Evolutionary conservation across 2,329 filamentous ascomycete genomes (phyloP).

Genomic region (Paecilomyces sp.): DNA sequence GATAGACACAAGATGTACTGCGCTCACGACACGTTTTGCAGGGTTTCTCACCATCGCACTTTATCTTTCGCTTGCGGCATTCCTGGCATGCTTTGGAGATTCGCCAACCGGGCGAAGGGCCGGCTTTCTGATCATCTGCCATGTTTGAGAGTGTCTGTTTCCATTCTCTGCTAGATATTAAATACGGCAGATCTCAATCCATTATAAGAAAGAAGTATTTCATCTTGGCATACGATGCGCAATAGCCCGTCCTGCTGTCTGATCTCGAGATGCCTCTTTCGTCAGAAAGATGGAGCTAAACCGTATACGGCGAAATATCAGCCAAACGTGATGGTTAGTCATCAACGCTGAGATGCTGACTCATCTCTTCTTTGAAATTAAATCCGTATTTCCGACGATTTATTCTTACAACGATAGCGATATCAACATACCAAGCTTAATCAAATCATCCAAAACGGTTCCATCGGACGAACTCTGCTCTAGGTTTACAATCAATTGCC

Average conservation of each 20-base stretch:
- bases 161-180: not conserved
- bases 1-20: slow-evolving; percentile 26
- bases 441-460: too few species aligned
- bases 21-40: slow-evolving; percentile 32
- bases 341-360: not conserved
- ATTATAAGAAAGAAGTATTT: not conserved
- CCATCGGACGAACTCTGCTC: too few species aligned
- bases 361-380: not conserved
- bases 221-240: not conserved
- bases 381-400: not conserved
- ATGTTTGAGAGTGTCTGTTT: slow-evolving; percentile 7
- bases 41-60: slow-evolving; percentile 32
- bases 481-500: too few species aligned
- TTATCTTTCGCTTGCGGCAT: slow-evolving; percentile 35
- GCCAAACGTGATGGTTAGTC: not conserved
- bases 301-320: not conserved
- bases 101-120: slow-evolving; percentile 20
- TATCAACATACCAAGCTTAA: too few species aligned
- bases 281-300: not conserved
- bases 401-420: too few species aligned
- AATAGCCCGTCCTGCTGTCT: not conserved
- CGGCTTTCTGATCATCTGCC: slow-evolving; percentile 14
- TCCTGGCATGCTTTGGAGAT: slow-evolving; percentile 35
- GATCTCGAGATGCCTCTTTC: not conserved
- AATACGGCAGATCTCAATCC: not conserved